These are phyloP conservation scores for Mortierella sp. DNA, from an alignment of 371 early-diverging fungal genomes.

Conservation along the genomic window DNA sequence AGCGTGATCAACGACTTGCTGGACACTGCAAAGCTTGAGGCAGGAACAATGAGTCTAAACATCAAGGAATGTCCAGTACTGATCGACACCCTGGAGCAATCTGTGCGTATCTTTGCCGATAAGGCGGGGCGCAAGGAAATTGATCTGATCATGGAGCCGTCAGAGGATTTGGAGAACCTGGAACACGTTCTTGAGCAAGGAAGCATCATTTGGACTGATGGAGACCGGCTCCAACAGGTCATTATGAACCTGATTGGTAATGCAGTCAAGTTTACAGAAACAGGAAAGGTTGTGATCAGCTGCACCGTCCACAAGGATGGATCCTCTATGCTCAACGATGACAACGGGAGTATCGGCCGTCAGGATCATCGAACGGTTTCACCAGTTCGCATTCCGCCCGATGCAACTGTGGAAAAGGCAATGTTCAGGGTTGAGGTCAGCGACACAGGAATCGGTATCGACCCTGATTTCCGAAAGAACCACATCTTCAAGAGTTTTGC, in stretches of 20 bases:
- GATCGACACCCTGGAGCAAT: slow-evolving; percentile 35
- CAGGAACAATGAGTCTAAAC: slow-evolving; percentile 55
- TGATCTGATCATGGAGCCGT: slow-evolving; percentile 45
- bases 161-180: slow-evolving; percentile 25
- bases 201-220: slow-evolving; percentile 40
- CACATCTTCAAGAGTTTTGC: slow-evolving; percentile 59
- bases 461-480: slow-evolving; percentile 47
- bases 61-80: slow-evolving; percentile 44
- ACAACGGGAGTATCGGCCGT: too few relatives aligned
- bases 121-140: slow-evolving; percentile 52
- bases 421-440: slow-evolving; percentile 35
- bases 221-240: slow-evolving; percentile 49
- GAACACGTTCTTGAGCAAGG: slow-evolving; percentile 20
- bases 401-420: too few relatives aligned
- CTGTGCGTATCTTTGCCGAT: slow-evolving; percentile 50
- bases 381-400: too few relatives aligned
- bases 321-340: not conserved
- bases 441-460: slow-evolving; percentile 55
- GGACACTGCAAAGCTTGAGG: slow-evolving; percentile 66
- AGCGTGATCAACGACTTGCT: slow-evolving; percentile 66
- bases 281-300: slow-evolving; percentile 33
- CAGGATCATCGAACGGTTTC: too few relatives aligned
- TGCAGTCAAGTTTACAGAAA: slow-evolving; percentile 53
- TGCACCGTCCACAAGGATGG: slow-evolving; percentile 14
- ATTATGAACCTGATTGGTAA: slow-evolving; percentile 55